phyloP scores from a whole-genome alignment of 768 basidiomycete species.

The Tephrocybe sp. region DNA sequence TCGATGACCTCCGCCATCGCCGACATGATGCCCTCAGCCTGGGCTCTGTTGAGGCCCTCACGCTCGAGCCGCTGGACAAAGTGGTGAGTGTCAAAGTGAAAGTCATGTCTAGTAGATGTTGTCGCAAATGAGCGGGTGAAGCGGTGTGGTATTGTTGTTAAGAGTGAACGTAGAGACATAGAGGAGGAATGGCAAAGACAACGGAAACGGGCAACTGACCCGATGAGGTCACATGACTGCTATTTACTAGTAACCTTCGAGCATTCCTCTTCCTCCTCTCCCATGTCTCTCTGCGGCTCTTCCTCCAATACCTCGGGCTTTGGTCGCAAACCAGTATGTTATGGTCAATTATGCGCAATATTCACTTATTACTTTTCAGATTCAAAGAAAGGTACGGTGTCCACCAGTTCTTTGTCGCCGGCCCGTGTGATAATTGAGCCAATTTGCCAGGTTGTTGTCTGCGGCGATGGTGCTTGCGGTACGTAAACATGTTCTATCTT shows the following conservation, averaged over 20 bases:
- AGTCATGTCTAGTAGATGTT: slow-evolving; percentile 37
- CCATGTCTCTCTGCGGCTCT: slow-evolving; percentile 60
- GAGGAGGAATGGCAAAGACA: not conserved
- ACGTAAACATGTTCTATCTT: slow-evolving; percentile 23
- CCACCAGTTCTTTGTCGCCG: not conserved
- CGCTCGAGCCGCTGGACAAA: slow-evolving; percentile 90
- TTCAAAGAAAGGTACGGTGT: slow-evolving; percentile 45
- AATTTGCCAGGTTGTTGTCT: slow-evolving; percentile 66
- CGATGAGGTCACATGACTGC: slow-evolving; percentile 7
- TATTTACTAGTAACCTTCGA: not conserved
- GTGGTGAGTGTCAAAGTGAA: slow-evolving; percentile 95
- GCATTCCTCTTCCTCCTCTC: not conserved
- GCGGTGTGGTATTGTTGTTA: not conserved
- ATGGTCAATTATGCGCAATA: not conserved
- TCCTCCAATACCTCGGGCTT: slow-evolving; percentile 53
- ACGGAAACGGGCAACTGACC: no score
- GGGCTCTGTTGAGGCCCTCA: slow-evolving; percentile 85
- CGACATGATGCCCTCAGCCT: slow-evolving; percentile 96
- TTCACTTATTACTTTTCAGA: slow-evolving; percentile 24
- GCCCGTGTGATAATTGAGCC: slow-evolving; percentile 8
- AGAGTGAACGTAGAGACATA: slow-evolving; percentile 10
- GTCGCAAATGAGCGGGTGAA: slow-evolving; percentile 29
- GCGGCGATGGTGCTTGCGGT: slow-evolving; percentile 97
- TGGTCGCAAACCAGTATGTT: slow-evolving; percentile 54
- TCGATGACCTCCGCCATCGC: slow-evolving; percentile 97